A percentile compares a stretch with the other conserved stretches of the same genome.
Evolutionary conservation across 2,329 filamentous ascomycete genomes (phyloP).

Genomic region (Aschersonia sp.): DNA sequence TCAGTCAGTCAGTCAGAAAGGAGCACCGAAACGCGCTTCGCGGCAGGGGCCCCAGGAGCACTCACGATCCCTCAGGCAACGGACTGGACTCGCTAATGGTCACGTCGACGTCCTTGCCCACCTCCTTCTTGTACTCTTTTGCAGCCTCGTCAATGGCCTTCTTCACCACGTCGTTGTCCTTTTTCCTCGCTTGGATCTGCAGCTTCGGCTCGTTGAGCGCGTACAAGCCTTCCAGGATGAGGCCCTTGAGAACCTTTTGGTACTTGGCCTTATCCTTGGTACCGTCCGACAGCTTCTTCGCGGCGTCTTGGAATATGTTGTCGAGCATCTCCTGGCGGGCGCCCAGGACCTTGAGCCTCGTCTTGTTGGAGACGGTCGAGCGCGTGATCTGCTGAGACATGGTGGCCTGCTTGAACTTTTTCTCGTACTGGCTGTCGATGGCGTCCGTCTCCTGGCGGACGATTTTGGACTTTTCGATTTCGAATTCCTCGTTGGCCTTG

Average conservation of each 20-base stretch:
- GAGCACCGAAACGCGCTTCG: background rate
- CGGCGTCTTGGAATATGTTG: slow-evolving; percentile 69
- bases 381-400: slow-evolving; percentile 98
- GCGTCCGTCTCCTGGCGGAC: slow-evolving; percentile 86
- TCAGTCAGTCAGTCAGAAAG: background rate
- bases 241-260: slow-evolving; percentile 57
- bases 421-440: slow-evolving; percentile 89
- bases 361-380: slow-evolving; percentile 93
- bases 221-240: slow-evolving; percentile 84
- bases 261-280: slow-evolving; percentile 62
- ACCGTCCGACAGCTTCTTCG: slow-evolving; percentile 51
- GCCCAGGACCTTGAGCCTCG: slow-evolving; percentile 72
- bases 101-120: slow-evolving; percentile 53
- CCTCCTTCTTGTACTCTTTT: slow-evolving; percentile 71
- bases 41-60: slow-evolving; percentile 10
- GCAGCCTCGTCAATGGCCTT: slow-evolving; percentile 64
- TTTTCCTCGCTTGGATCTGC: slow-evolving; percentile 60
- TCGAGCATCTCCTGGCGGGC: slow-evolving; percentile 86
- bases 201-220: slow-evolving; percentile 71
- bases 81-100: slow-evolving; percentile 66
- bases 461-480: slow-evolving; percentile 97
- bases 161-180: slow-evolving; percentile 61
- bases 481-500: slow-evolving; percentile 98
- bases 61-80: slow-evolving; percentile 72
- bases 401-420: slow-evolving; percentile 97